Evolutionary conservation across 140 eudicot species (phyloP).

Genomic region (Anethum foeniculum): DNA sequence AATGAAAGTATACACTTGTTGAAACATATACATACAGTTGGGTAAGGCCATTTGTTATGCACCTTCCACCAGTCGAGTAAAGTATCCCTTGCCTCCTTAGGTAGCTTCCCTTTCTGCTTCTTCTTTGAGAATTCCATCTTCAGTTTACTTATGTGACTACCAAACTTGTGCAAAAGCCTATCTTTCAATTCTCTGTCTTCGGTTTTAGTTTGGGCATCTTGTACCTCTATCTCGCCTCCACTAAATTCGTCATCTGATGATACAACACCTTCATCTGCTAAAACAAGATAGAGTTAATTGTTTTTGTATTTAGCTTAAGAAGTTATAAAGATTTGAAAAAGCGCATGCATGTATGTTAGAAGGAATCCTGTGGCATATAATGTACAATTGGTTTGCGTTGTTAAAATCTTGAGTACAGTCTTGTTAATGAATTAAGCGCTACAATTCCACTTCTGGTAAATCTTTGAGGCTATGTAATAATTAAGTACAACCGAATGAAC

Average conservation of each 20-base stretch:
- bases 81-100: conserved; percentile 70
- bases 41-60: conserved; percentile 94
- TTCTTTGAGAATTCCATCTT: conserved; percentile 83
- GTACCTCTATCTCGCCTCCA: conserved; percentile 60
- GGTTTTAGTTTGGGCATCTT: conserved; percentile 36
- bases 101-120: conserved; percentile 87
- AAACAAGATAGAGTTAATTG: background rate
- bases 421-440: background rate
- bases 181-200: conserved; percentile 78
- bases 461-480: too few relatives aligned
- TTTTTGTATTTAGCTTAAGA: background rate
- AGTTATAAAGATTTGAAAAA: background rate
- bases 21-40: conserved; percentile 50
- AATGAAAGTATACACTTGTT: background rate
- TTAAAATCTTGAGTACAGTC: background rate
- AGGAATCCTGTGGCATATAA: too few relatives aligned
- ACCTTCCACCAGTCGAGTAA: conserved; percentile 88
- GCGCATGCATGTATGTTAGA: background rate
- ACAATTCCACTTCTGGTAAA: too few relatives aligned
- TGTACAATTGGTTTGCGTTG: background rate
- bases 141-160: conserved; percentile 67
- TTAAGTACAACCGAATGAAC: too few relatives aligned
- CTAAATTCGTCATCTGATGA: conserved; percentile 79
- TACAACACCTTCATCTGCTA: conserved; percentile 32
- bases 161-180: conserved; percentile 52